Conservation (phyloP, 192 early-diverging fungal genomes). For the Linnemannia elongata region DNA sequence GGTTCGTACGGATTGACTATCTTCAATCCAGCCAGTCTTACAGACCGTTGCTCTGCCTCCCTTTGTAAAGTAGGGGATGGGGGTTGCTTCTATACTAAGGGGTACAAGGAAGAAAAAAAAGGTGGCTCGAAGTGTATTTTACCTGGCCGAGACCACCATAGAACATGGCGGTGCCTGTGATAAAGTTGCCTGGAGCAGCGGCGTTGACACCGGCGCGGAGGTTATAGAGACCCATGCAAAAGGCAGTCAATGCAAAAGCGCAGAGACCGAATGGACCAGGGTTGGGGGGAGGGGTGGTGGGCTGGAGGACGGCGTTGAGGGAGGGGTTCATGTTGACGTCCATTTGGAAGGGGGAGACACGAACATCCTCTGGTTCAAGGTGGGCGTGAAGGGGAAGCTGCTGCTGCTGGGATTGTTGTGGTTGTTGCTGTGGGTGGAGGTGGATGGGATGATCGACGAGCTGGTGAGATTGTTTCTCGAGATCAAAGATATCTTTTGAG, state of each 20-base stretch:
- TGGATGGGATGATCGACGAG: constrained; percentile 40
- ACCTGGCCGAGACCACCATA: constrained; percentile 52
- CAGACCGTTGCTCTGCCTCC: neutral
- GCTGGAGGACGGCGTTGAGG: constrained; percentile 32
- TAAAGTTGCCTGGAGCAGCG: constrained; percentile 41
- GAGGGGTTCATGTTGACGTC: constrained; percentile 40
- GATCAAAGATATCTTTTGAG: constrained; percentile 34
- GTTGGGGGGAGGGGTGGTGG: constrained; percentile 30
- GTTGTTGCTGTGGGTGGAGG: constrained; percentile 17
- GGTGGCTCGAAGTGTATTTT: neutral
- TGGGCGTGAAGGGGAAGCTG: constrained; percentile 45
- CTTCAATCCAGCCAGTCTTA: neutral
- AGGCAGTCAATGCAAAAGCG: constrained; percentile 53
- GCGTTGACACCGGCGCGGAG: constrained; percentile 27
- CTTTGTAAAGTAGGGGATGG: neutral
- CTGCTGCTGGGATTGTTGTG: constrained; percentile 20
- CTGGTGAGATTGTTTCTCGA: constrained; percentile 26
- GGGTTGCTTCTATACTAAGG: neutral
- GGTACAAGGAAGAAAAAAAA: neutral
- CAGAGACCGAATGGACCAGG: constrained; percentile 53
- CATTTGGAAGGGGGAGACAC: constrained; percentile 44
- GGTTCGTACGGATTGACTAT: neutral
- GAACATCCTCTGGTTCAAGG: constrained; percentile 39
- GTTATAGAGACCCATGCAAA: constrained; percentile 53
- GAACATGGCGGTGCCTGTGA: constrained; percentile 52